Conservation (phyloP, 2,329 filamentous ascomycete species). For the Venturia aucupariae region DNA sequence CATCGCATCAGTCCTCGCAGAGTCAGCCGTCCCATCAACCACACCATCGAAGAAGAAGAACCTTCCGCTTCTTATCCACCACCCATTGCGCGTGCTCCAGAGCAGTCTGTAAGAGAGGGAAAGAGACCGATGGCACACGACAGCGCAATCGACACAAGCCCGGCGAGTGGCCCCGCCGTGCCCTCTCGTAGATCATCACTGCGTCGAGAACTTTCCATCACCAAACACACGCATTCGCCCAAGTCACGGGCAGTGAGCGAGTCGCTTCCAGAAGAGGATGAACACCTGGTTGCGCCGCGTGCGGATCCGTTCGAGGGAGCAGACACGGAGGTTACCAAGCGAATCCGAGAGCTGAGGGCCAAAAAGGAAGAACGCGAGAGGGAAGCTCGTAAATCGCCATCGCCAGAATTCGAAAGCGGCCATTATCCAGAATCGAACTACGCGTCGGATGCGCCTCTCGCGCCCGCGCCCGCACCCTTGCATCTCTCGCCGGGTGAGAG, state of each 20-base stretch:
- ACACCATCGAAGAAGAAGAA: constrained; percentile 11
- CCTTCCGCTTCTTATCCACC: neutral
- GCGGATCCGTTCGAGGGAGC: constrained; percentile 9
- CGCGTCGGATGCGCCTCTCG: neutral
- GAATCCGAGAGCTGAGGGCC: constrained; percentile 49
- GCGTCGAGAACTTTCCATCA: neutral
- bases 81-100: neutral
- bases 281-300: constrained; percentile 14
- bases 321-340: constrained; percentile 47
- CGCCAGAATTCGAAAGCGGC: neutral
- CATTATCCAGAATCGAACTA: neutral
- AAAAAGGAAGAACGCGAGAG: constrained; percentile 47
- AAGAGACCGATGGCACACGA: constrained; percentile 11
- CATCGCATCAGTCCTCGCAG: constrained; percentile 7
- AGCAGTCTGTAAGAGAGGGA: neutral
- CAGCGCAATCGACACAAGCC: neutral
- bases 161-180: constrained; percentile 7
- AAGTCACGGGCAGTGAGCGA: neutral
- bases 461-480: neutral
- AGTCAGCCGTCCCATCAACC: neutral
- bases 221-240: neutral
- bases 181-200: constrained; percentile 14
- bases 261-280: constrained; percentile 16
- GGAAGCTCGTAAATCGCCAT: constrained; percentile 23
- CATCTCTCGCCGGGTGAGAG: neutral